Evolutionary conservation across 352 stramenopile genomes (phyloP).

Genomic region (Pythium aquatile): DNA sequence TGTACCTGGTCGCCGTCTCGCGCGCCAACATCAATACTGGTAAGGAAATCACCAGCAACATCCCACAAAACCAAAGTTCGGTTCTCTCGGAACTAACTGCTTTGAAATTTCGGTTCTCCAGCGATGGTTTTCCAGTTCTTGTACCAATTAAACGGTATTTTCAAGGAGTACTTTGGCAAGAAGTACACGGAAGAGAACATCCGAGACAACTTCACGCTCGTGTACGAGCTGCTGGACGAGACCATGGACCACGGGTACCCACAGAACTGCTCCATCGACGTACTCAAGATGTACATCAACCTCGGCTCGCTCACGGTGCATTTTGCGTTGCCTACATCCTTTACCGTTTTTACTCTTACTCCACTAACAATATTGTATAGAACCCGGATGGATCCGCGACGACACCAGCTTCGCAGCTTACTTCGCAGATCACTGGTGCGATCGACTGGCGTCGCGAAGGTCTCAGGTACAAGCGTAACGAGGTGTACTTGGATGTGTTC

Average conservation of each 20-base stretch:
- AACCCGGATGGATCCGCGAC: conserved; percentile 90
- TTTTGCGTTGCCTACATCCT: neutral
- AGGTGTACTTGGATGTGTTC: conserved; percentile 98
- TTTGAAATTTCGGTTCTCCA: conserved; percentile 14
- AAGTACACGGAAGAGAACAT: conserved; percentile 98
- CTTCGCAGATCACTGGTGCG: conserved; percentile 77
- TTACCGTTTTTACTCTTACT: conserved; percentile 4
- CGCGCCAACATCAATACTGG: conserved; percentile 96
- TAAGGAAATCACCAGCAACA: conserved; percentile 9
- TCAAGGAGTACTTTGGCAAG: conserved; percentile 97
- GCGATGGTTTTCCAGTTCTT: conserved; percentile 96
- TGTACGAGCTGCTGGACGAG: conserved; percentile 99
- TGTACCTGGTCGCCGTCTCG: conserved; percentile 98
- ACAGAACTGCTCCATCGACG: conserved; percentile 97
- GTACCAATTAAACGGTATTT: conserved; percentile 95
- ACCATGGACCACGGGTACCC: conserved; percentile 99
- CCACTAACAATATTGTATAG: conserved; percentile 24
- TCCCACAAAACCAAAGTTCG: neutral
- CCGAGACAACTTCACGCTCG: conserved; percentile 98
- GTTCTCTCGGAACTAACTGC: conserved; percentile 1
- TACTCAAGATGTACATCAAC: conserved; percentile 98
- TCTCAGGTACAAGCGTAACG: conserved; percentile 98
- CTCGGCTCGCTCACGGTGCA: conserved; percentile 79
- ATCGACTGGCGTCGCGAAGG: conserved; percentile 95
- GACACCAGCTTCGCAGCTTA: conserved; percentile 87